Base-by-base conservation (phyloP, 768 basidiomycete genomes). In the Boletus sensibilis region DNA sequence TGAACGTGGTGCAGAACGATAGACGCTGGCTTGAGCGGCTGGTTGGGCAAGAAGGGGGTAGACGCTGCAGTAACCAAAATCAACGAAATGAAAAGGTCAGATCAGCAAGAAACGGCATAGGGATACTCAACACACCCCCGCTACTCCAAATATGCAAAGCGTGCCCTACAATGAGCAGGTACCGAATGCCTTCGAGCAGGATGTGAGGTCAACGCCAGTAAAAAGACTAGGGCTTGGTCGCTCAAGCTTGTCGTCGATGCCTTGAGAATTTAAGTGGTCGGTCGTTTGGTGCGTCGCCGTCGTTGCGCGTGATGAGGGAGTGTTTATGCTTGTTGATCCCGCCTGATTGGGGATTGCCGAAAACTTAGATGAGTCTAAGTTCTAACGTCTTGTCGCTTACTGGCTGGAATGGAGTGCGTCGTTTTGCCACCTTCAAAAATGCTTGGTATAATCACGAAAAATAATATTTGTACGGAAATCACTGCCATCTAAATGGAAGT, bases 251-350 rank as follows among this genome's bases (percentile, higher is more conserved):
- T 39, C 13, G 43, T 38, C 6, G 3, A 35, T 34, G 38, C 20
- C 10, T 16, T 16, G 48, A 29, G 53, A 38, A 23, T 50, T 29
- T 5, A 5, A 11, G 49, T n/a, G 12, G 45, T 21, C 33, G 12
- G 18, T 13, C 16, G 42, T n/a, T 43, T 14, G 20, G 29, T 40
- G 16, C 49, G 57, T 50, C 47, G 47, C 34, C 52, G 65, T 56
- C 56, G 64, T 66, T 3, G 55, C 23, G 43, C 40, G 43, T 41
- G 44, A 16, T 21, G 53, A 43, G 51, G 21, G 5, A 20, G 2
- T 64, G 44, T 64, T 66, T 66, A 21, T 9, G 10, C 23, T 47
- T 64, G 41, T 64, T 64, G 41, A 47, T 27, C 7, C 35, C 25
- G 27, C 27, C 3, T 18, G 14, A 56, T 50, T 39, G 3, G 51